A percentile compares a stretch with the other conserved stretches of the same genome.
Evolutionary conservation across 257 asterid species (phyloP).

Genomic region (Voacanga thouarsii): DNA sequence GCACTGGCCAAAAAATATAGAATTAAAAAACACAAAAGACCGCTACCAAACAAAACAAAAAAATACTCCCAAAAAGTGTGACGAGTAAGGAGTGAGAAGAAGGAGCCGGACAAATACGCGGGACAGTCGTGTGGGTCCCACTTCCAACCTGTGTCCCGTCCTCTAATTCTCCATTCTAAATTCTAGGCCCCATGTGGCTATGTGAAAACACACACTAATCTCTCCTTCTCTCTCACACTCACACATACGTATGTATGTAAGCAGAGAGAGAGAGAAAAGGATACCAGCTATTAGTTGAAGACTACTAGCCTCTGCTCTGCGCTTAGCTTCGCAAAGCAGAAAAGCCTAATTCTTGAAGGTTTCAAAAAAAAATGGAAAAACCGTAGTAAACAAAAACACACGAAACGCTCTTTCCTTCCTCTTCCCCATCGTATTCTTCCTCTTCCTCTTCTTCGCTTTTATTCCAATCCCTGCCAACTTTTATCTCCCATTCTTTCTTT

Average conservation of each 20-base stretch:
- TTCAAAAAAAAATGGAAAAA: not conserved
- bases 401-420: not conserved
- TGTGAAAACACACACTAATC: not conserved
- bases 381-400: not conserved
- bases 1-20: not conserved
- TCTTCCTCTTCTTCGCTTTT: not conserved
- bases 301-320: not conserved
- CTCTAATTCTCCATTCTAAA: slow-evolving; percentile 5
- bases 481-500: not conserved
- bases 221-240: not conserved
- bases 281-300: not conserved
- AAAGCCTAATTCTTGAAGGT: not conserved
- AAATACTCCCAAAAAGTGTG: not conserved
- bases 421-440: not conserved
- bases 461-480: not conserved
- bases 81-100: slow-evolving; percentile 11
- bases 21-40: not conserved
- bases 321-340: not conserved
- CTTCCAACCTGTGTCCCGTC: slow-evolving; percentile 15
- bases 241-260: not conserved
- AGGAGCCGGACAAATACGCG: slow-evolving; percentile 21
- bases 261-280: not conserved
- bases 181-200: slow-evolving; percentile 11
- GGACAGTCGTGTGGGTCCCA: slow-evolving; percentile 33
- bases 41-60: not conserved